A percentile compares a stretch with the other conserved stretches of the same genome.
These are phyloP conservation scores for Globisporangium recalcitrans DNA, from an alignment of 352 stramenopile species.

Conservation along the genomic window DNA sequence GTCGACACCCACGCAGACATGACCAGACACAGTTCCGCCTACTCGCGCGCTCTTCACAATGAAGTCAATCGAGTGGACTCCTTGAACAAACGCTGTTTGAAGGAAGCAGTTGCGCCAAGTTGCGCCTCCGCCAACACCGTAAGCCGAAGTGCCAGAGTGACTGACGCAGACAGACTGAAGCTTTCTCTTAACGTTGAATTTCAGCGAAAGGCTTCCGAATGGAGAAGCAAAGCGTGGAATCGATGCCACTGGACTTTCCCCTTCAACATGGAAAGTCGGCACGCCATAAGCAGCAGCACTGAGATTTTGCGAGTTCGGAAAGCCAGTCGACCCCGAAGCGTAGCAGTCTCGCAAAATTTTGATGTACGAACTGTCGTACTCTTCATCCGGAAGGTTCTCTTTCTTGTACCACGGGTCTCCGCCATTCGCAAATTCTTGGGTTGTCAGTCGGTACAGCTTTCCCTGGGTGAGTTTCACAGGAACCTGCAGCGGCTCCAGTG, in stretches of 20 bases:
- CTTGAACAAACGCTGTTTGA: constrained; percentile 52
- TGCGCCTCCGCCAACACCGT: constrained; percentile 44
- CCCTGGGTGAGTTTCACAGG: constrained; percentile 69
- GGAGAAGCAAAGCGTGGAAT: constrained; percentile 57
- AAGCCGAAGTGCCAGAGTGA: constrained; percentile 63
- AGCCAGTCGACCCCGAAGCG: constrained; percentile 71
- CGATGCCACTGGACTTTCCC: constrained; percentile 59
- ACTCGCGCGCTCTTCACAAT: constrained; percentile 63
- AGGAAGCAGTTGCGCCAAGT: constrained; percentile 66
- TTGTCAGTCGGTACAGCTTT: constrained; percentile 84
- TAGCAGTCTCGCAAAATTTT: constrained; percentile 86
- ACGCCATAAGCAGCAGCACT: constrained; percentile 80
- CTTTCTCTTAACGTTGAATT: constrained; percentile 68
- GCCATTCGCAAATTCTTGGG: constrained; percentile 83
- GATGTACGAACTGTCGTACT: constrained; percentile 84
- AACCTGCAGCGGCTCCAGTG: constrained; percentile 45
- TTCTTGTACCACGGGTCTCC: constrained; percentile 89
- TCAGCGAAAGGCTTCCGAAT: constrained; percentile 45
- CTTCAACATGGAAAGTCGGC: constrained; percentile 79
- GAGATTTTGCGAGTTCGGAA: constrained; percentile 85
- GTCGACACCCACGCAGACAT: constrained; percentile 74
- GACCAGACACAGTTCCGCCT: constrained; percentile 56
- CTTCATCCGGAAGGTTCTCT: constrained; percentile 81
- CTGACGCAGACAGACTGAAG: constrained; percentile 54
- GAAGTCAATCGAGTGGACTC: constrained; percentile 76